Conservation (phyloP, 306 rosid genomes). For the Quercus rubra region DNA sequence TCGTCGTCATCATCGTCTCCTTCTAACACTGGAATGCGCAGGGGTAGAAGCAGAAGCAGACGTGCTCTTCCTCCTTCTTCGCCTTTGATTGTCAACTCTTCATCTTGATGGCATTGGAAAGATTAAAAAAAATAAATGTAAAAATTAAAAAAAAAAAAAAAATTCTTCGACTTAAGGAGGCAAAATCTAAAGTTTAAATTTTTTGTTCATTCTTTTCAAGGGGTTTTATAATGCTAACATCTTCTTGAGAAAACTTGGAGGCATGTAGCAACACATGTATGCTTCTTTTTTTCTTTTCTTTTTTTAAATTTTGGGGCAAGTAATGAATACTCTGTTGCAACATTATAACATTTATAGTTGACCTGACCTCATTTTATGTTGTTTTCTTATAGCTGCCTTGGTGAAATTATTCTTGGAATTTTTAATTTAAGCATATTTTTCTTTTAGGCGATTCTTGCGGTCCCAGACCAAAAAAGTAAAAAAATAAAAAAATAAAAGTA, state of each 20-base stretch:
- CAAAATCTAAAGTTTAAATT: background rate
- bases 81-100: slow-evolving; percentile 53
- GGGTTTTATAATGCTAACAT: background rate
- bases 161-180: background rate
- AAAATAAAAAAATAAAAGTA: no score
- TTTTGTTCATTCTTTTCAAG: background rate
- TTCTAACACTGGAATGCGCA: slow-evolving; percentile 34
- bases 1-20: slow-evolving; percentile 49
- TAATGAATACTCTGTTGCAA: slow-evolving; percentile 4
- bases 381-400: background rate
- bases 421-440: background rate
- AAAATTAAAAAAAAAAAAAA: background rate
- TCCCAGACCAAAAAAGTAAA: background rate
- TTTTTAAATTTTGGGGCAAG: background rate
- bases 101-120: slow-evolving; percentile 35
- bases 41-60: slow-evolving; percentile 86
- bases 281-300: background rate
- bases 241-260: no score
- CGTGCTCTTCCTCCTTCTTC: slow-evolving; percentile 73
- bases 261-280: slow-evolving; percentile 20
- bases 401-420: no score
- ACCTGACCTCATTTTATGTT: slow-evolving; percentile 9
- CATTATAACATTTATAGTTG: background rate
- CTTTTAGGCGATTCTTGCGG: background rate
- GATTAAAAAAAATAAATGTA: background rate